These are phyloP conservation scores for Phytophthora sansomeana DNA, from an alignment of 352 stramenopile species.

Conservation along the genomic window DNA sequence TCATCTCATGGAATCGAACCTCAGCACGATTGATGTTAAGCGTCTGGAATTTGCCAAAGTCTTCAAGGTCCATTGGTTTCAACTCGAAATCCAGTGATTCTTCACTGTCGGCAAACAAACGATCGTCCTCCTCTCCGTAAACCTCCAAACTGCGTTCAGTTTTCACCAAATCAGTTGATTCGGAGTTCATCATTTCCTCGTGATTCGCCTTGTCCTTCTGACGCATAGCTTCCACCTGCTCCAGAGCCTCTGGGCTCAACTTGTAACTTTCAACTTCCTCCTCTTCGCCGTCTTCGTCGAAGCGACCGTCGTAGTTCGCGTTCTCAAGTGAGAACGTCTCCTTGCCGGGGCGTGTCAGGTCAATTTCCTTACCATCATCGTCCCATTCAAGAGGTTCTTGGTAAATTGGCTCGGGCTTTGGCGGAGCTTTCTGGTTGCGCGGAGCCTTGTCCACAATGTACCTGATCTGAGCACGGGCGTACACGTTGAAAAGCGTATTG, in stretches of 20 bases:
- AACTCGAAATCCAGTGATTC: conserved; percentile 57
- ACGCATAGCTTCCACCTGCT: conserved; percentile 45
- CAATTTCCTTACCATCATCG: conserved; percentile 75
- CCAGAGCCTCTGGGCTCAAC: conserved; percentile 46
- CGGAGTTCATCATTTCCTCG: conserved; percentile 44
- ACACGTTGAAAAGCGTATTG: conserved; percentile 83
- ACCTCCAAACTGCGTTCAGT: conserved; percentile 44
- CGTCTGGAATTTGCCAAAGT: conserved; percentile 80
- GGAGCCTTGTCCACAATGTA: conserved; percentile 72
- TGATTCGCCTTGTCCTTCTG: conserved; percentile 42
- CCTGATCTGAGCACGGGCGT: conserved; percentile 77
- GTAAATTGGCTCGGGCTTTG: conserved; percentile 59
- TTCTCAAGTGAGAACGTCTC: conserved; percentile 67
- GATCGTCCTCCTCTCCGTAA: conserved; percentile 45
- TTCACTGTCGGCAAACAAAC: conserved; percentile 44
- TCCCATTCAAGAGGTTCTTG: conserved; percentile 79
- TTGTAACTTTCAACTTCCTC: conserved; percentile 58
- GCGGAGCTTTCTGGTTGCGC: conserved; percentile 54
- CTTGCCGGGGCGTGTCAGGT: conserved; percentile 73
- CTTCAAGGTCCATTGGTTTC: conserved; percentile 60
- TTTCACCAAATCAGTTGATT: conserved; percentile 37
- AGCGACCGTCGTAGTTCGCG: conserved; percentile 71
- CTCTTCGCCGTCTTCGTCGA: conserved; percentile 66
- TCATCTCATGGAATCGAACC: conserved; percentile 72
- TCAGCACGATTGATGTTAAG: conserved; percentile 75